These are phyloP conservation scores for Syzygium grande DNA, from an alignment of 345 rosid genomes.

Conservation along the genomic window DNA sequence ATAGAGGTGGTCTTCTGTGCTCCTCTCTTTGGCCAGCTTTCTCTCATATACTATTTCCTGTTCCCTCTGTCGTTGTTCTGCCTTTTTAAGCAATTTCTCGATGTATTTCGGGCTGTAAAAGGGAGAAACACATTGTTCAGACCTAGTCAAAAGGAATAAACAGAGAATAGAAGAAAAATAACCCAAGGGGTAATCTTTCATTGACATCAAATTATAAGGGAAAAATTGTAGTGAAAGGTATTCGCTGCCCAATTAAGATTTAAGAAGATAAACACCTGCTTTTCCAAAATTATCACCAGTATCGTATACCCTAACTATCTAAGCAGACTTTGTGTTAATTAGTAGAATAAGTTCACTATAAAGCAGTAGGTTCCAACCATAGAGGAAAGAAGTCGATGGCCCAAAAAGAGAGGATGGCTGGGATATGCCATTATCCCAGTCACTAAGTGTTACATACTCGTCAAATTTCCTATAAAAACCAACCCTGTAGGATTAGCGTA, in stretches of 20 bases:
- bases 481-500: neutral
- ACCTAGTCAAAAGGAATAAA: neutral
- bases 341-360: neutral
- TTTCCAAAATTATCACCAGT: neutral
- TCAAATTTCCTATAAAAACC: neutral
- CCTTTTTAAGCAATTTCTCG: slow-evolving; percentile 49
- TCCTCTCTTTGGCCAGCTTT: slow-evolving; percentile 84
- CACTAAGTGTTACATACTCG: neutral
- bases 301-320: neutral
- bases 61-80: slow-evolving; percentile 58
- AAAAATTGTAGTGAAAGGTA: neutral
- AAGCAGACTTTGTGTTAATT: neutral
- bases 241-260: neutral
- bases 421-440: neutral
- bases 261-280: neutral
- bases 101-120: slow-evolving; percentile 81
- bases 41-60: slow-evolving; percentile 74
- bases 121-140: neutral
- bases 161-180: neutral
- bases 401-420: neutral
- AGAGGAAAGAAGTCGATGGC: neutral
- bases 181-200: neutral
- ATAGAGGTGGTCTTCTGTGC: slow-evolving; percentile 71
- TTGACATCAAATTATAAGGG: neutral
- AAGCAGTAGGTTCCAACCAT: neutral